phyloP scores from a whole-genome alignment of 306 rosid genomes.

The Sindora glabra region DNA sequence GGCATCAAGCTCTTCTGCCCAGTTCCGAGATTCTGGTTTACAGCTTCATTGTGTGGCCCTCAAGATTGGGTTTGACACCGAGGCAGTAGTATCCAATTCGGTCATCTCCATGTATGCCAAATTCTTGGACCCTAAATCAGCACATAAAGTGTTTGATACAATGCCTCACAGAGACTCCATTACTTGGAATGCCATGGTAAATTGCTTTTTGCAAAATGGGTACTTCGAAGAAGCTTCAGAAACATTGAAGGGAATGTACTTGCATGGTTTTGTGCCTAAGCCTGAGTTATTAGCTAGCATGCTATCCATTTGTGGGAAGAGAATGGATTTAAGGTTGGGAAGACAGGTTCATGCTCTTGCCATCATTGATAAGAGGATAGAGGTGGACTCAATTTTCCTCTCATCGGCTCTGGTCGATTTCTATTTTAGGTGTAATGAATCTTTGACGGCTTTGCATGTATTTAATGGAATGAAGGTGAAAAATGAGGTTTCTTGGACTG shows the following conservation, averaged over 20 bases:
- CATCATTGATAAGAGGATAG: slow-evolving; percentile 38
- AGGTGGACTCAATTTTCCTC: slow-evolving; percentile 33
- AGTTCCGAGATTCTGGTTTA: slow-evolving; percentile 24
- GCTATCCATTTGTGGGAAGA: slow-evolving; percentile 41
- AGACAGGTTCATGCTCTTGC: slow-evolving; percentile 45
- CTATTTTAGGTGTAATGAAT: slow-evolving; percentile 34
- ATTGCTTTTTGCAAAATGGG: slow-evolving; percentile 58
- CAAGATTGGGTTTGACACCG: slow-evolving; percentile 29
- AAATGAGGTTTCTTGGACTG: slow-evolving; percentile 72
- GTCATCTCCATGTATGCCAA: slow-evolving; percentile 50
- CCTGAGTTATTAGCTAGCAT: slow-evolving; percentile 47
- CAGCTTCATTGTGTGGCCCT: slow-evolving; percentile 51
- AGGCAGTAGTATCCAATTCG: slow-evolving; percentile 47
- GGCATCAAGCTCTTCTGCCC: slow-evolving; percentile 45
- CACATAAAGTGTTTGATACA: slow-evolving; percentile 51
- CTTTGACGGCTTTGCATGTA: slow-evolving; percentile 37
- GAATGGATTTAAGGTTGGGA: slow-evolving; percentile 28
- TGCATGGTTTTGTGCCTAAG: slow-evolving; percentile 35
- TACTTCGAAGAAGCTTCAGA: slow-evolving; percentile 24
- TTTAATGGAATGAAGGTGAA: slow-evolving; percentile 39
- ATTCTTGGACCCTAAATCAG: slow-evolving; percentile 14
- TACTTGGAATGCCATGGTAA: slow-evolving; percentile 58
- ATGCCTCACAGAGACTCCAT: slow-evolving; percentile 43
- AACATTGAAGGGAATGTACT: slow-evolving; percentile 27
- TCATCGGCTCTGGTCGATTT: slow-evolving; percentile 57